Evolutionary conservation across 805 yeast species (phyloP), one percentile per base, ranked within the genome.

Genomic region (Hanseniaspora taiwanica): DNA sequence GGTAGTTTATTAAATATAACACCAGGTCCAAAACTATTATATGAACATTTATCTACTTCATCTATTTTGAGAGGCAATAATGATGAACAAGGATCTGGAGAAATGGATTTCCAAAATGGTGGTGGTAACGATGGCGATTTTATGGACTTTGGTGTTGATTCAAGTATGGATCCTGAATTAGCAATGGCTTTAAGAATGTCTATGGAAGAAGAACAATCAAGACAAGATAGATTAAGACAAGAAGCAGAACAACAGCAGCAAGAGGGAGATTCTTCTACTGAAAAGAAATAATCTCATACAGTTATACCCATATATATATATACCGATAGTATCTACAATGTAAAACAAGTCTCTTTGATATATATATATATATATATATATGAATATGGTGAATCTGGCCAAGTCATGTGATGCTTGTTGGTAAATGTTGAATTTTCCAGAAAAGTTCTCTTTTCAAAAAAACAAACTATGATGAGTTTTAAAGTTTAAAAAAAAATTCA

Each of bases 121-220:
- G 69, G 63, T 18, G 70, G 66, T 44, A 71, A 60, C 20, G 71
- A 62, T n/a, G 69, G 63, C 18, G 70, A 66, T 44, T 71, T 65
- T 38, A 76, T 75, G 62, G 84, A 77, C 42, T 70, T 79, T 53
- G 81, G 78, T 39, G 74, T 74, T 31, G 97, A 89, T 60, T 89
- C 95, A 24, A 77, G 78, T 48, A 81, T 85, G 76, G 98, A 91
- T 53, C 97, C 97, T 24, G 98, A 91, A 62, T 73, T 91, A 56
- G 98, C 97, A 0, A 69, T 91, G 68, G 98, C 97, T 1, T 72
- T 91, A 53, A 77, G 97, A 56, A 68, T 91, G 60, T 89, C 97
- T 1, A 68, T 91, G 53, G 97, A 91, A 56, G 98, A 91, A 56
- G 97, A 89, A 58, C 82, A 80, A 52, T 79, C 83, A 39, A 76